These are phyloP conservation scores for Bjerkandera adusta DNA, from an alignment of 1,284 basidiomycete genomes.

Conservation along the genomic window DNA sequence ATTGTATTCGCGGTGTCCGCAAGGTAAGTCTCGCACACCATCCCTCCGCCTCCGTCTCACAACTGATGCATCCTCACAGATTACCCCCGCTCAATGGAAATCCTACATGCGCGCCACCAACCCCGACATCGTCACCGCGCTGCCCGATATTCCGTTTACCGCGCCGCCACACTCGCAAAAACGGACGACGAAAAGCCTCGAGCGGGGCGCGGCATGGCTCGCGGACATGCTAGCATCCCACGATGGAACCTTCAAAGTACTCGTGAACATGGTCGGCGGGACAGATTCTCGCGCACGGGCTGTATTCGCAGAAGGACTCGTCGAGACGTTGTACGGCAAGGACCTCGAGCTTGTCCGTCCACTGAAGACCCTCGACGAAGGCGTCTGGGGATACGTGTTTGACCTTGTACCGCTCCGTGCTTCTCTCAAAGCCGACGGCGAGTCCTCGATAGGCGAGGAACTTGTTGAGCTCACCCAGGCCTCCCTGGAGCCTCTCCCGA, in stretches of 20 bases:
- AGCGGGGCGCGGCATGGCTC: conserved; percentile 65
- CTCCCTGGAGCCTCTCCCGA: conserved; percentile 54
- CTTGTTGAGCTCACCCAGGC: conserved; percentile 42
- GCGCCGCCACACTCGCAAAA: conserved; percentile 66
- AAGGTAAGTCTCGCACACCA: conserved; percentile 45
- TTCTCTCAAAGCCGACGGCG: conserved; percentile 14
- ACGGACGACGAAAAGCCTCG: conserved; percentile 69
- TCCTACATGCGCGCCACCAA: conserved; percentile 46
- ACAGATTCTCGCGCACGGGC: conserved; percentile 51
- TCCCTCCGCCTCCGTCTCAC: conserved; percentile 1
- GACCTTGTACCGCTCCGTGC: conserved; percentile 60
- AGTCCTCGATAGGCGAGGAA: conserved; percentile 2
- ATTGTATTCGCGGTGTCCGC: conserved; percentile 66
- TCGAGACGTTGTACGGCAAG: conserved; percentile 52
- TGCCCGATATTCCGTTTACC: conserved; percentile 69
- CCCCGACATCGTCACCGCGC: conserved; percentile 71
- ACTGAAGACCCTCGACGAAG: conserved; percentile 58
- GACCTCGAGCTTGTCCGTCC: conserved; percentile 55
- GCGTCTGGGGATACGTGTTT: conserved; percentile 63
- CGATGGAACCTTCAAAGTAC: conserved; percentile 36
- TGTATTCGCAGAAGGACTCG: conserved; percentile 59
- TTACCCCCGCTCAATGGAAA: conserved; percentile 54
- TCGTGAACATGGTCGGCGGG: conserved; percentile 70
- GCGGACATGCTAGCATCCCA: conserved; percentile 42
- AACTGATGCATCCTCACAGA: conserved; percentile 35